These are phyloP conservation scores for Aspergillus sergii DNA, from an alignment of 2,329 filamentous ascomycete genomes.

Conservation along the genomic window DNA sequence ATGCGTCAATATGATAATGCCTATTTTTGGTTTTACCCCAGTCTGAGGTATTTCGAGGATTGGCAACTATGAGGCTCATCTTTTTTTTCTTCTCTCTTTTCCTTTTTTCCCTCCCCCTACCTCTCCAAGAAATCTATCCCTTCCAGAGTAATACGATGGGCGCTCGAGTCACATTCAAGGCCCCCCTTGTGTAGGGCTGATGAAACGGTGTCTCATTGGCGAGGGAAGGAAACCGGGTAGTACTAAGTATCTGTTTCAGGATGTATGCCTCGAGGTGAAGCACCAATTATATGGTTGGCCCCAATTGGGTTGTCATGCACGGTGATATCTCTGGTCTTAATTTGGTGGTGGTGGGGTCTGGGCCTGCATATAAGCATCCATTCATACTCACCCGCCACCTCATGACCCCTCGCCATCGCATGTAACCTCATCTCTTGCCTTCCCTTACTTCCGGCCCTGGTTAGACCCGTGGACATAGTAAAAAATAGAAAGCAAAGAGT, in stretches of 20 bases:
- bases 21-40: neutral
- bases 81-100: neutral
- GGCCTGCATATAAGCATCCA: constrained; percentile 3
- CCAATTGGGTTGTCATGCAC: constrained; percentile 4
- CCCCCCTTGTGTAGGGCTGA: constrained; percentile 14
- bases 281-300: constrained; percentile 3
- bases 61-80: constrained; percentile 15
- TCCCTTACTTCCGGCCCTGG: constrained; percentile 12
- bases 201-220: neutral
- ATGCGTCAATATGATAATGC: neutral
- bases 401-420: constrained; percentile 4
- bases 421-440: constrained; percentile 20
- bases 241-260: neutral
- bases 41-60: neutral
- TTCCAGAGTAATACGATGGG: neutral
- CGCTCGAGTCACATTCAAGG: neutral
- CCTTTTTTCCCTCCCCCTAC: too few relatives aligned
- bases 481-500: neutral
- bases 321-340: neutral
- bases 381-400: neutral
- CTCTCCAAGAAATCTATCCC: neutral
- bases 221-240: neutral
- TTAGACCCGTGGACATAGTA: neutral
- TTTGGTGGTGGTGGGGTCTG: neutral
- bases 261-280: neutral